phyloP scores from a whole-genome alignment of 306 rosid species.

The Heteromeles arbutifolia region DNA sequence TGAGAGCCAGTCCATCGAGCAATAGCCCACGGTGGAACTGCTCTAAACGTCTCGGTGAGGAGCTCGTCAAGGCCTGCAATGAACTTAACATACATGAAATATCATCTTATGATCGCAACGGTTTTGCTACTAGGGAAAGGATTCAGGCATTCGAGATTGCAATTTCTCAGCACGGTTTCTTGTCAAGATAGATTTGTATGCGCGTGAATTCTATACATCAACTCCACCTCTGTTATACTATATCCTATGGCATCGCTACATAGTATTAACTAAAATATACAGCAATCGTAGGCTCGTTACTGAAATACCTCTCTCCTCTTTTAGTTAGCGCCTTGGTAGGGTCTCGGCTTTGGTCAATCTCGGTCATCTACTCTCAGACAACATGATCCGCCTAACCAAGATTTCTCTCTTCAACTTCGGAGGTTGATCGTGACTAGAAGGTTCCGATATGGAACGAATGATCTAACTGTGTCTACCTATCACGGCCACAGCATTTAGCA shows the following conservation, averaged over 20 bases:
- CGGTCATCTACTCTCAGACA: constrained; percentile 2
- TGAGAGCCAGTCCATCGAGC: no score
- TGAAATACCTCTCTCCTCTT: neutral
- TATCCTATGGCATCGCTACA: neutral
- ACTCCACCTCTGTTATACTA: neutral
- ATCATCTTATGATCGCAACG: constrained; percentile 73
- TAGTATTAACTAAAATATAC: neutral
- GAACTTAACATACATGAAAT: constrained; percentile 61
- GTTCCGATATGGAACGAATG: neutral
- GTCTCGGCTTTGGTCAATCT: neutral
- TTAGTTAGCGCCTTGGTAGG: neutral
- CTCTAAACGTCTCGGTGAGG: constrained; percentile 72
- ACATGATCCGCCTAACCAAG: constrained; percentile 12
- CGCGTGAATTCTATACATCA: neutral
- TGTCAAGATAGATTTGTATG: constrained; percentile 36
- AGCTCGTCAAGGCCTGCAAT: constrained; percentile 57
- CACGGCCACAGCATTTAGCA: constrained; percentile 66
- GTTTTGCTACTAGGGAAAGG: constrained; percentile 52
- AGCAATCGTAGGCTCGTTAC: neutral
- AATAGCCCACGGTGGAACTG: no score
- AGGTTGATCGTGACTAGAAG: neutral
- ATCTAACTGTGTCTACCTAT: constrained; percentile 12
- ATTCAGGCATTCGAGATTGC: constrained; percentile 70
- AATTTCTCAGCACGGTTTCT: constrained; percentile 59
- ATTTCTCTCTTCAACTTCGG: neutral